Base-by-base conservation (phyloP, 495 filamentous ascomycete species). In the Penicillium cataractarum region DNA sequence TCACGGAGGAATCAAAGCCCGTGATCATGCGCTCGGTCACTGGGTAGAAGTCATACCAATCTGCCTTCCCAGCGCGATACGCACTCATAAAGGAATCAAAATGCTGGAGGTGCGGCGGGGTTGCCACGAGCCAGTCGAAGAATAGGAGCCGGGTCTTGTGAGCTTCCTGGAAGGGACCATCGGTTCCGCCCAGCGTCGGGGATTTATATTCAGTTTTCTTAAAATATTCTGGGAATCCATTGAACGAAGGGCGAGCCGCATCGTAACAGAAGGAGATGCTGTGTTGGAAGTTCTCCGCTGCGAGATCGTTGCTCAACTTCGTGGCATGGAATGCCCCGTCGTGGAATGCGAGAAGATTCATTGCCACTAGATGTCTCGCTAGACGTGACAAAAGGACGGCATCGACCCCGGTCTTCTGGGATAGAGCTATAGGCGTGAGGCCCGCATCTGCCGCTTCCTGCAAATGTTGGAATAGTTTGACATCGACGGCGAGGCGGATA, bases 21-120 rank as follows among this genome's bases (percentile, higher is more conserved):
- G 62, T 58, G 17, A 64, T 19, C 39, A 64, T n/a, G 9, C 50
- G 50, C 6, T 55, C 48, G 6, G 32, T 10, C 9, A 64, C 62
- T 3, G 56, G 56, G 51, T 59, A 64, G 21, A 55, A 64, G 60
- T 86, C 81, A 27, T 76, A 69, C 83, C 82, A 86, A 1, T 69
- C 69, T 7, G 80, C 71, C 10, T 75, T 73, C 0, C 80, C 83
- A 0, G 67, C 66, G 3, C 73, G 70, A 60, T 83, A 84, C 19
- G 75, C 82, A 5, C 55, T 65, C 78, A 80, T 80, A 54, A 75
- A 71, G 9, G 67, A 68, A 22, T 67, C 59, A 49, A 80, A 79
- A 12, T 68, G 33, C 4, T 65, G 27, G 1, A 68, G 44, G 17
- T 67, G 19, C 8, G 62, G 62, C 0, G 74, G 72, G 1, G 63